These are phyloP conservation scores for Pichia paraexigua DNA, from an alignment of 805 yeast genomes.

Conservation along the genomic window DNA sequence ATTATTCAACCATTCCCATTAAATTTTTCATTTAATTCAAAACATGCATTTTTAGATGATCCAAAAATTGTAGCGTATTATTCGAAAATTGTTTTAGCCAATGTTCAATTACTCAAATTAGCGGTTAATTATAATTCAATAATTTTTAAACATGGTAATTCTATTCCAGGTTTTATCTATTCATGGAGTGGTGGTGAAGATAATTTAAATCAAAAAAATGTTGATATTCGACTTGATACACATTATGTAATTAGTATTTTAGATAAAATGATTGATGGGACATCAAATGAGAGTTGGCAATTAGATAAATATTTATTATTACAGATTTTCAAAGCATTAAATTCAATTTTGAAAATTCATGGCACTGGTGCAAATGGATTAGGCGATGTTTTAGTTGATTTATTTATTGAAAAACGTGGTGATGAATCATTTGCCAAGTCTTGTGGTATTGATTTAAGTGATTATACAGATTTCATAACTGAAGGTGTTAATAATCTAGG, in stretches of 20 bases:
- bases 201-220: constrained; percentile 1
- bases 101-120: constrained; percentile 16
- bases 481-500: background rate
- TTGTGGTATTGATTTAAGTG: background rate
- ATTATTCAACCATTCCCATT: constrained; percentile 24
- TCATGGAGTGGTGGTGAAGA: constrained; percentile 14
- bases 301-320: constrained; percentile 17
- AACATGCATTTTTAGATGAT: constrained; percentile 15
- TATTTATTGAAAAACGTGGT: constrained; percentile 10
- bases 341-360: constrained; percentile 17
- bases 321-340: constrained; percentile 22
- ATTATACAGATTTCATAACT: background rate
- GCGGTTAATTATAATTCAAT: constrained; percentile 9
- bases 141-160: background rate
- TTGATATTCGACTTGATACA: constrained; percentile 16
- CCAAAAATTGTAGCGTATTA: constrained; percentile 14
- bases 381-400: constrained; percentile 9
- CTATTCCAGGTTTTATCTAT: constrained; percentile 12
- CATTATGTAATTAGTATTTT: constrained; percentile 16
- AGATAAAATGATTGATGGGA: constrained; percentile 17
- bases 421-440: constrained; percentile 6
- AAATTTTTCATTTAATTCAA: constrained; percentile 18
- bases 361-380: constrained; percentile 4
- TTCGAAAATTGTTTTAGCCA: constrained; percentile 15
- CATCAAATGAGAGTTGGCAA: constrained; percentile 16